Evolutionary conservation across 78 protist species (phyloP), one percentile per base, ranked within the genome.

Genomic region (Dictyostelium firmibasis): DNA sequence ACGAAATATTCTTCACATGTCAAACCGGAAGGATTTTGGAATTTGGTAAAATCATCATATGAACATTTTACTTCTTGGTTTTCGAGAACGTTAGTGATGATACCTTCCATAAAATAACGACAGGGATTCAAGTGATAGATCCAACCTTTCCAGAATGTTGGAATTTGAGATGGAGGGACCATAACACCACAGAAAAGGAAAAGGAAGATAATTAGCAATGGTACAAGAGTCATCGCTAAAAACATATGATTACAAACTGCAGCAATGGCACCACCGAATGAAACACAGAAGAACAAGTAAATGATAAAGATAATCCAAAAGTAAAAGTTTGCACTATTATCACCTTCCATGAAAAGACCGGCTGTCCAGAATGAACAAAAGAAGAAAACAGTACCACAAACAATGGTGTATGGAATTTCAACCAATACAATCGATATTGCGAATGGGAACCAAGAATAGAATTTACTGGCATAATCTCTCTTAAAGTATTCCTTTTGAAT

Each of bases 171-270:
- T 36, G 92, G 92, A 23, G 87, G 85, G 1, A 81, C 69, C 92
- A 93, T 72, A 8, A 93, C 92, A 43, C 96, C 96, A 64, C 83
- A 84, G 72, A 93, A 93, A 1, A 93, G 29, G 92, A 93, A 93
- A 20, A 93, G 64, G 96, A 93, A 93, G 23, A 93, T 31, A 23
- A 85, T 83, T 16, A 93, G 2, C 4, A 93, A 16, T 57, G 96
- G 96, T 3, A 93, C 77, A 25, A 93, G 20, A 27, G 67, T 85
- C 92, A 92, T 83, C 16, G 96, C 96, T 18, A 81, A 62, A 82
- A 84, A 72, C 62, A 92, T 75, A n/a, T 92, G 85, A 57, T 35
- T 27, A 25, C 88, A 83, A 23, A 92, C 70, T 16, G 91, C 91
- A 18, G 83, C 96, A 6, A 93, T 13, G 13, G 92, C 96, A 72